Base-by-base conservation (phyloP, 2,329 filamentous ascomycete species). In the Penicillium vulpinum region DNA sequence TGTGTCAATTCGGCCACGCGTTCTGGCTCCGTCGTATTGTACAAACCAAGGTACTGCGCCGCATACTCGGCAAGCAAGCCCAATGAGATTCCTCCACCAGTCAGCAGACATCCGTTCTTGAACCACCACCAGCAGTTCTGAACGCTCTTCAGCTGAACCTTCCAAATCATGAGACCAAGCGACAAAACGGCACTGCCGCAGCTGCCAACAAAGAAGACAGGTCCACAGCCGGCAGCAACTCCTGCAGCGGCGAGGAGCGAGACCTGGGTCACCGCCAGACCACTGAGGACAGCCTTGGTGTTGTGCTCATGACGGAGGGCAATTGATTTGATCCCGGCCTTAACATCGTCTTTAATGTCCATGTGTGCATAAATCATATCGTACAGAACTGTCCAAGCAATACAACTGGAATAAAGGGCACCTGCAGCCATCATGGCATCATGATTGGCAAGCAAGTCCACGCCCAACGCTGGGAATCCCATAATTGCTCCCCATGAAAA, bases 101-200 rank as follows among this genome's bases (percentile, higher is more conserved):
- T 86, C 57, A 86, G 76, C 78, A 83, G 84, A 38, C 82, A 84
- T 24, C 85, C 85, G 54, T 84, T 82, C 56, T 78, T 82, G 65
- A 87, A 87, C 85, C 85, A 87, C 79, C 81, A 85, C 82, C 84
- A 86, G 63, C 85, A 87, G 63, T 84, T 80, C 60, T 75, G 74
- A 47, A 85, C 81, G 50, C 79, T 80, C 57, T 84, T 81, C 59
- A 87, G 65, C 53, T 80, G 78, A 28, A 87, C 85, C 57, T 76
- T 80, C 73, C 80, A 80, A 21, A 87, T 85, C 83, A 86, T 86
- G 16, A 81, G 78, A 1, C 77, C 82, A 24, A 86, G 73, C 2
- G 83, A 80, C 33, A 79, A 61, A 26, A 78, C 76, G 9, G 83
- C 83, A 57, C 84, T 81, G 35, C 85, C 85, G 59, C 83, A 85